These are phyloP conservation scores for Komagataella kurtzmanii DNA, from an alignment of 805 yeast species.

Conservation along the genomic window DNA sequence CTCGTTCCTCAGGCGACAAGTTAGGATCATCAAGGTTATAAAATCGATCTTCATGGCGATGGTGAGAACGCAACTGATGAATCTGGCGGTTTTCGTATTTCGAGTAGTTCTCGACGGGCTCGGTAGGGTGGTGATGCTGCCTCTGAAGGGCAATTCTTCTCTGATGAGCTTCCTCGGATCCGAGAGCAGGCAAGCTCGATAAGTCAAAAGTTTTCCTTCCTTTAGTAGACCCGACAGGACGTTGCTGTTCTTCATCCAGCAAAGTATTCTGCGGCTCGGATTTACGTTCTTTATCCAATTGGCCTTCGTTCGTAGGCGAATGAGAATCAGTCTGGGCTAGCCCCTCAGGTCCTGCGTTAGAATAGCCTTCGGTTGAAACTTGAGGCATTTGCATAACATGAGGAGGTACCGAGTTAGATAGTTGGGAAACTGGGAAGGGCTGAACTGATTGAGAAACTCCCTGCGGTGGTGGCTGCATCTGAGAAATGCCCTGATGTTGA, in stretches of 20 bases:
- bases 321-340: slow-evolving; percentile 2
- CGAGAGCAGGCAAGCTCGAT: slow-evolving; percentile 43
- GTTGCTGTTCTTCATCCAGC: not conserved
- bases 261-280: not conserved
- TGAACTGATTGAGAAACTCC: slow-evolving; percentile 1
- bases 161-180: slow-evolving; percentile 23
- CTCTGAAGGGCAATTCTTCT: slow-evolving; percentile 7
- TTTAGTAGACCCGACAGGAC: not conserved
- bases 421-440: not conserved
- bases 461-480: slow-evolving; percentile 1
- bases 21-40: slow-evolving; percentile 11
- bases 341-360: not conserved
- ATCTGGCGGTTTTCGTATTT: not conserved
- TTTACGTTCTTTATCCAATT: not conserved
- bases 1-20: slow-evolving; percentile 62
- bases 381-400: not conserved
- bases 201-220: slow-evolving; percentile 10
- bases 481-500: not conserved
- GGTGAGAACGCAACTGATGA: not conserved
- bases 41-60: not conserved
- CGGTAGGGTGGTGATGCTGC: slow-evolving; percentile 9
- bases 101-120: slow-evolving; percentile 2
- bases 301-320: not conserved
- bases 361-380: slow-evolving; percentile 1
- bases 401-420: not conserved